Evolutionary conservation across 2,329 filamentous ascomycete species (phyloP).

Genomic region (Fusarium sp.): DNA sequence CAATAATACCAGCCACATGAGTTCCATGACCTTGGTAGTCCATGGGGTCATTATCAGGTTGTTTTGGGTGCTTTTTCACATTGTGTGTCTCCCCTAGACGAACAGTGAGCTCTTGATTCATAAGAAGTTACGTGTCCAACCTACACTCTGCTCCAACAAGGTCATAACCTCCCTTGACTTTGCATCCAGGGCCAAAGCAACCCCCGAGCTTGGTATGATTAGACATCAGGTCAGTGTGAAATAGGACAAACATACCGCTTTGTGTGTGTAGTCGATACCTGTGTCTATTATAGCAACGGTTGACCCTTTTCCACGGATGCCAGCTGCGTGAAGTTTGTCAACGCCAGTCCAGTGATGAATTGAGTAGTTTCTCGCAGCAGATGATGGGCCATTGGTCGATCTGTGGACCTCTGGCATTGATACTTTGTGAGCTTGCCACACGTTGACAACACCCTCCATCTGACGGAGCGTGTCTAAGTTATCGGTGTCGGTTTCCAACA

Average conservation of each 20-base stretch:
- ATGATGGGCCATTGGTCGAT: slow-evolving; percentile 27
- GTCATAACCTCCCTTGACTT: slow-evolving; percentile 56
- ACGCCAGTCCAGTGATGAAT: slow-evolving; percentile 58
- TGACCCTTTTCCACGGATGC: slow-evolving; percentile 55
- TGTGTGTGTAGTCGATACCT: slow-evolving; percentile 57
- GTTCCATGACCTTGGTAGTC: slow-evolving; percentile 55
- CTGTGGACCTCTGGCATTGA: slow-evolving; percentile 39
- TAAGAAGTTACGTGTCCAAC: slow-evolving; percentile 4
- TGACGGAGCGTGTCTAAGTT: slow-evolving; percentile 52
- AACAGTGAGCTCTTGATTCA: slow-evolving; percentile 19
- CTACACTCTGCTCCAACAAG: slow-evolving; percentile 54
- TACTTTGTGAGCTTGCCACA: slow-evolving; percentile 54
- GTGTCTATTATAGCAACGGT: slow-evolving; percentile 58
- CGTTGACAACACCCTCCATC: slow-evolving; percentile 54
- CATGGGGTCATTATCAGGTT: slow-evolving; percentile 54
- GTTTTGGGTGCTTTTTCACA: slow-evolving; percentile 49
- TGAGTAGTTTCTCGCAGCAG: slow-evolving; percentile 49
- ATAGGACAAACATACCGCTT: slow-evolving; percentile 47
- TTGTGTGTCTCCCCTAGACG: slow-evolving; percentile 50
- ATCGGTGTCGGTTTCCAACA: slow-evolving; percentile 51
- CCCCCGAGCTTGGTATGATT: slow-evolving; percentile 52
- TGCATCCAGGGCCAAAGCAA: slow-evolving; percentile 57
- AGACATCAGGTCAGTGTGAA: background rate
- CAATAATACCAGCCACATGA: slow-evolving; percentile 63
- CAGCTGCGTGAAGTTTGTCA: slow-evolving; percentile 54